Base-by-base conservation (phyloP, 768 basidiomycete species). In the Pulveroboletus sp. region DNA sequence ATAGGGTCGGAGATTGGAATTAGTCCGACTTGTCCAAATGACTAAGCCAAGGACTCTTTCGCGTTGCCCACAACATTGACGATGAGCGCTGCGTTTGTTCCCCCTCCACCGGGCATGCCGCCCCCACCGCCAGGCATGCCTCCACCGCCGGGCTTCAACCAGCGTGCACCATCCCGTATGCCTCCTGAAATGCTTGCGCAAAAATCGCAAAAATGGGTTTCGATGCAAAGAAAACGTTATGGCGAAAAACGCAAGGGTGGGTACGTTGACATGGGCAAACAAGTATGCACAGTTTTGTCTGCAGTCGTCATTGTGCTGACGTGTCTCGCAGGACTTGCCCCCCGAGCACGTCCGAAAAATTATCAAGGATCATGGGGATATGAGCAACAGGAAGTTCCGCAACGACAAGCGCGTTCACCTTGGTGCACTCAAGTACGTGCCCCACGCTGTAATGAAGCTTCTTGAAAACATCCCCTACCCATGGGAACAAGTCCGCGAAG, bases 391-490 rank as follows among this genome's bases (percentile, higher is more conserved):
- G 68, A 99, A 99, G 76, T 99, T 98, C 71, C 78, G 96, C 59
- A 96, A 95, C 66, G 96, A 99, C 77, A 99, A 99, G 75, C 91
- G 96, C 55, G 96, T 99, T 35, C 96, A 99, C 71, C 83, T 99
- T 26, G 96, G 96, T 57, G 96, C 96, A 30, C 80, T 98, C 64
- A 93, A 93, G 73, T 99, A 98, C 68, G 94, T 99, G 44, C 96
- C 96, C 19, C 96, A 99, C 71, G 96, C 96, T 36, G 96, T 99
- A 51, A 90, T 98, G 86, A 99, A 99, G 73, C 79, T 99, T 54
- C 78, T 99, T 58, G 96, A 99, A 76, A 99, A 99, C 71, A 93
- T 98, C 61, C 94, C 93, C 47, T 89, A 80, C 68, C 93, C 93
- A 55, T 95, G 93, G 93, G 94, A 96, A 79, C 96, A 99, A 81